These are phyloP conservation scores for Lodderomyces theae DNA, from an alignment of 1,139 yeast species.

Conservation along the genomic window DNA sequence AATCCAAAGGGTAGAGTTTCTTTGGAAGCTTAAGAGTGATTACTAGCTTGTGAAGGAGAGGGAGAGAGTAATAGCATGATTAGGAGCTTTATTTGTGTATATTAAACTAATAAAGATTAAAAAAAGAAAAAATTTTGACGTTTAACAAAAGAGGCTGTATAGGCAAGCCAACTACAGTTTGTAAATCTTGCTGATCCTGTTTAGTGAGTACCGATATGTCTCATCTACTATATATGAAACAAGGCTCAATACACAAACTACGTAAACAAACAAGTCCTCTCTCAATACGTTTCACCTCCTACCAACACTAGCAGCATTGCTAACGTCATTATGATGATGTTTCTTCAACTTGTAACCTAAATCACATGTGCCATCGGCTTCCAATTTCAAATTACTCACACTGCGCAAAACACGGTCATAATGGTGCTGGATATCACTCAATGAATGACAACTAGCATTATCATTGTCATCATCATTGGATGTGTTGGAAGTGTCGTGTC, in stretches of 20 bases:
- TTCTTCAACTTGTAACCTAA: slow-evolving; percentile 44
- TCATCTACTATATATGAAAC: no score
- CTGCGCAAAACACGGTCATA: slow-evolving; percentile 5
- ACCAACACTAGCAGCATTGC: slow-evolving; percentile 23
- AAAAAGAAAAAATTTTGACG: no score
- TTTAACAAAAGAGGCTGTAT: no score
- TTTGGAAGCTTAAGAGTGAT: slow-evolving; percentile 78
- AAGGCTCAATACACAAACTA: no score
- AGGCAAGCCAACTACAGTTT: no score
- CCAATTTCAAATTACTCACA: slow-evolving; percentile 19
- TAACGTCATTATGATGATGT: slow-evolving; percentile 45
- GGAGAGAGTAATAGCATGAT: background rate
- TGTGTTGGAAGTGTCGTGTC: background rate
- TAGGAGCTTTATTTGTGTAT: slow-evolving; percentile 4
- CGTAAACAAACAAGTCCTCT: no score
- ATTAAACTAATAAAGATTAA: slow-evolving; percentile 3
- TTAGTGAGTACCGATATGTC: no score
- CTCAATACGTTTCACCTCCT: slow-evolving; percentile 8
- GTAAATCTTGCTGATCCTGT: no score
- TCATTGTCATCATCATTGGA: background rate
- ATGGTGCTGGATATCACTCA: slow-evolving; percentile 11
- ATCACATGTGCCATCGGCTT: slow-evolving; percentile 37
- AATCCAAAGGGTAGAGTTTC: slow-evolving; percentile 99
- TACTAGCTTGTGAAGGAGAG: background rate
- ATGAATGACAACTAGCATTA: slow-evolving; percentile 5